Percentiles rank a stretch among this genome's conserved stretches.
These are phyloP conservation scores for Paramyrothecium roridum DNA, from an alignment of 2,329 filamentous ascomycete species.

Conservation along the genomic window DNA sequence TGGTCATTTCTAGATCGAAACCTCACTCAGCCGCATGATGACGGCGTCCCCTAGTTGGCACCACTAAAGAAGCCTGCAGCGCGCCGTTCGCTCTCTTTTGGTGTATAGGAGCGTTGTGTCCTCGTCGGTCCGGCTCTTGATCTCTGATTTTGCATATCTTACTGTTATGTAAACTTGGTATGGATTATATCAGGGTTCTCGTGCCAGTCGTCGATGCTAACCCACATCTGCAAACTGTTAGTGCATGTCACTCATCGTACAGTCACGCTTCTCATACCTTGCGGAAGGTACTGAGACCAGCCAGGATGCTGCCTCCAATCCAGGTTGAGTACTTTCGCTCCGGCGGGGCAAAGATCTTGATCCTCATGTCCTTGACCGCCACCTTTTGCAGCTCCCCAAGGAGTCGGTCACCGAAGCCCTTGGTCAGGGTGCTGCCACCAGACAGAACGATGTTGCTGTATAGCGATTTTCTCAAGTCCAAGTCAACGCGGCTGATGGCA, in stretches of 20 bases:
- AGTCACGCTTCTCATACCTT: constrained; percentile 61
- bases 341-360: constrained; percentile 97
- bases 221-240: constrained; percentile 78
- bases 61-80: too few relatives aligned
- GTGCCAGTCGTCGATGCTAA: constrained; percentile 99
- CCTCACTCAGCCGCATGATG: too few relatives aligned
- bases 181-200: constrained; percentile 99
- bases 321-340: constrained; percentile 98
- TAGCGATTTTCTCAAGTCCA: constrained; percentile 89
- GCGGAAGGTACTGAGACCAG: constrained; percentile 94
- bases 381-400: constrained; percentile 88
- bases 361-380: constrained; percentile 98
- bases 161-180: constrained; percentile 81
- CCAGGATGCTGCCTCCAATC: constrained; percentile 97
- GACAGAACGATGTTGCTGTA: constrained; percentile 98
- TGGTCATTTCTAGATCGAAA: constrained; percentile 1
- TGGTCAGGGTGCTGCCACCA: constrained; percentile 92
- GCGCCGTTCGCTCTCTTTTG: too few relatives aligned
- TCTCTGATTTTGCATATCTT: constrained; percentile 4
- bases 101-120: too few relatives aligned
- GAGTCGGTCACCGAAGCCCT: constrained; percentile 91
- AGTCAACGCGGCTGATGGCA: constrained; percentile 89
- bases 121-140: background rate
- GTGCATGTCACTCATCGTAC: constrained; percentile 1
- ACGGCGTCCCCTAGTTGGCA: too few relatives aligned